Base-by-base conservation (phyloP, 805 yeast species). In the Candida xiaguanensis region DNA sequence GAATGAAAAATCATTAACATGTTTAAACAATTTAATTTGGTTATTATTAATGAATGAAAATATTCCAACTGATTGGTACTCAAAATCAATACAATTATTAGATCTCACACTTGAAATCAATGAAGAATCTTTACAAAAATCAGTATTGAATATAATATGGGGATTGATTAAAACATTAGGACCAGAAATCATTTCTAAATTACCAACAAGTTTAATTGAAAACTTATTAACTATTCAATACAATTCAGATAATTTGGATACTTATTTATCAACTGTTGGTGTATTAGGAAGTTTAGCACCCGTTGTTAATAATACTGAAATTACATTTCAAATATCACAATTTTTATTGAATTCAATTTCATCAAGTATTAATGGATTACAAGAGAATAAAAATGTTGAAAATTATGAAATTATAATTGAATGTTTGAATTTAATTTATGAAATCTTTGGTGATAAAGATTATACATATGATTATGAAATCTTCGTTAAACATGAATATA, bases 1-100 rank as follows among this genome's bases (percentile, higher is more conserved):
- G 43, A 61, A 73, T 19, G 67, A 76, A 19, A 78, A 84, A 47
- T 69, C 79, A 5, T 61, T 86, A 35, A 70, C 78, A 11, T 80
- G 85, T 7, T 69, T 88, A 55, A 88, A 86, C 60, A 90, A 90
- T 52, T 56, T 83, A 38, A 56, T 77, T 29, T 82, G 90, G 89
- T 61, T 81, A 20, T 52, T 74, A 42, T 51, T 62, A 26, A 53
- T 70, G 3, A 39, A 51, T 31, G 58, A 61, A 26, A 38, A 51
- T 12, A 51, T 58, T 35, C 68, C 72, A 1, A 56, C 58, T 4
- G 54, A 48, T 30, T 76, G 81, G 80, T 65, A 39, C 41, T 52
- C 48, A 8, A 41, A 40, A 13, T 48, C 57, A 15, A 39, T 52
- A 1, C 42, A 49, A 11, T 37, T 67, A n/a, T 67, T 72, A 70